phyloP scores from a whole-genome alignment of 2,329 filamentous ascomycete species.

The Chaetoscypha palmicola region DNA sequence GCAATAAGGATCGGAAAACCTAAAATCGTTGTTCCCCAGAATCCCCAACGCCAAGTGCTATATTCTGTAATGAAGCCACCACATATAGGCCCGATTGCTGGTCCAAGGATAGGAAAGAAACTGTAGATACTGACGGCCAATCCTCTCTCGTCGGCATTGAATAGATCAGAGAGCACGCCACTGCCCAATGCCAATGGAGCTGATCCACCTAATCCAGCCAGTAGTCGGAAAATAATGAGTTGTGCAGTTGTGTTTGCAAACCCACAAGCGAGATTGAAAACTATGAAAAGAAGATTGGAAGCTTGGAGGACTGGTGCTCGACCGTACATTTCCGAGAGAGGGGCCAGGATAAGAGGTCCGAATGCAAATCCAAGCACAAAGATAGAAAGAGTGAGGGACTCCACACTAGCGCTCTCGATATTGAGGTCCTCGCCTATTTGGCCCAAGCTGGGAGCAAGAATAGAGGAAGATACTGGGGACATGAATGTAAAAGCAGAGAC shows the following conservation, averaged over 20 bases:
- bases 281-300: constrained; percentile 51
- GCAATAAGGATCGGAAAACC: constrained; percentile 34
- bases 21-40: constrained; percentile 42
- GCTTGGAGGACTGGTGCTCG: constrained; percentile 51
- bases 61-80: constrained; percentile 42
- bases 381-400: constrained; percentile 31
- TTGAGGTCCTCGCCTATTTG: neutral
- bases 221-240: constrained; percentile 61
- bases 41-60: constrained; percentile 45
- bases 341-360: constrained; percentile 36
- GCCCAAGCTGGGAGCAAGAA: neutral
- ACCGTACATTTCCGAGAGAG: constrained; percentile 45
- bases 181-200: constrained; percentile 56
- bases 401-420: constrained; percentile 21
- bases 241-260: constrained; percentile 48
- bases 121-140: constrained; percentile 56
- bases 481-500: constrained; percentile 1
- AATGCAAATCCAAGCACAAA: constrained; percentile 40
- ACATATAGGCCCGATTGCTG: constrained; percentile 42
- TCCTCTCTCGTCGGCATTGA: constrained; percentile 44
- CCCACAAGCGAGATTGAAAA: constrained; percentile 52
- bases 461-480: neutral
- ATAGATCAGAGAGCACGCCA: constrained; percentile 56
- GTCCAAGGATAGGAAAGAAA: constrained; percentile 59
- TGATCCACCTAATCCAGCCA: constrained; percentile 55